Evolutionary conservation across 148 eudicot species (phyloP), one percentile per base, ranked within the genome.

Genomic region (Persicaria maculosa): DNA sequence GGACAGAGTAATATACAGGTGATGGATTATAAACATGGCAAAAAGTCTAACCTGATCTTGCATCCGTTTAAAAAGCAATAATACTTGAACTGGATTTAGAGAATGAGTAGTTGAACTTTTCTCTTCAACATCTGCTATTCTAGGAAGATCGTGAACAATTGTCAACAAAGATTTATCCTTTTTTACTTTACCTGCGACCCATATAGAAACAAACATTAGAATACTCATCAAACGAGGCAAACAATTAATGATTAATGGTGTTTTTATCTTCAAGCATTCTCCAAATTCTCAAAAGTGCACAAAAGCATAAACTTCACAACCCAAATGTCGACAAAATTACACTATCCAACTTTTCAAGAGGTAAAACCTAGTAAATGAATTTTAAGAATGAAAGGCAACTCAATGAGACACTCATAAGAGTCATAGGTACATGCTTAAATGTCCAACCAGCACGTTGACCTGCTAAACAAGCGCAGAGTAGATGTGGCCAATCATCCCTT

Each of bases 61-160:
- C 91, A 96, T 90, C 80, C 84, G 83, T 71, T 83, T 90, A 75
- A 96, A 88, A 75, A 96, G 86, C 47, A 79, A 61, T 61, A 92
- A 85, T 57, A 88, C 93, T 74, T 78, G 81, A 25, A 80, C 89
- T 40, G 99, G 91, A 74, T 83, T 86, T 47, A 96, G 72, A 48
- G 71, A 71, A 48, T 17, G 77, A 67, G 81, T 19, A 46, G 83
- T 75, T 61, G 81, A 78, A 53, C 12, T 88, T 54, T 69, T 57
- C 65, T 84, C 86, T 72, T 67, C 74, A 54, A 73, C 77, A 52
- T 84, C 91, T 55, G 64, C 78, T 47, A 73, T 72, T 76, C 70
- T 88, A 15, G 88, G 85, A 76, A 90, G 90, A 79, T 84, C 89
- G 76, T 92, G 90, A 55, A 83, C 72, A 47, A 96, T 79, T 65